These are phyloP conservation scores for Pleurotus ostreatus DNA, from an alignment of 768 basidiomycete genomes.

Conservation along the genomic window DNA sequence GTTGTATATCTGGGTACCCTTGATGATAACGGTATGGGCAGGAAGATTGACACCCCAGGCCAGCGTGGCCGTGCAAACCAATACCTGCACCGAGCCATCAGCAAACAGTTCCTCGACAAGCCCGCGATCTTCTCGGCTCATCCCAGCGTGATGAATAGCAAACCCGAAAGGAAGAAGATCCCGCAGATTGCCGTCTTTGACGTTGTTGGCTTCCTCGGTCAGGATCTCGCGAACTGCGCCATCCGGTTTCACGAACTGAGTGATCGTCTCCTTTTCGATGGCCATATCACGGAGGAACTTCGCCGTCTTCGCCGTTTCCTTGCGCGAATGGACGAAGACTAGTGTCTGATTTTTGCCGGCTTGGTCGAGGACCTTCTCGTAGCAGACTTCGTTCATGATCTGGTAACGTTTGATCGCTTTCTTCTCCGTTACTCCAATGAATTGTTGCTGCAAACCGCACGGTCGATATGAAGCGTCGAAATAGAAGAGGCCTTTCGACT, in stretches of 20 bases:
- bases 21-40: slow-evolving; percentile 97
- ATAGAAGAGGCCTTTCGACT: slow-evolving; percentile 90
- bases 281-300: slow-evolving; percentile 93
- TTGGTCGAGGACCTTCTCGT: slow-evolving; percentile 97
- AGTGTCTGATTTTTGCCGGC: slow-evolving; percentile 84
- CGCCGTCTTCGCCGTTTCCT: slow-evolving; percentile 97
- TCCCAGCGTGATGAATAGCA: slow-evolving; percentile 96
- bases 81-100: slow-evolving; percentile 87
- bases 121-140: slow-evolving; percentile 86
- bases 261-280: slow-evolving; percentile 94
- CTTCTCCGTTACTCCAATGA: slow-evolving; percentile 97
- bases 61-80: slow-evolving; percentile 96
- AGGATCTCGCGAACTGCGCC: slow-evolving; percentile 89
- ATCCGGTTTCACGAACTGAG: slow-evolving; percentile 92
- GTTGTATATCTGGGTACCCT: slow-evolving; percentile 99
- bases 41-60: slow-evolving; percentile 99
- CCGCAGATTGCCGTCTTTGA: slow-evolving; percentile 77
- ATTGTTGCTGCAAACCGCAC: slow-evolving; percentile 93
- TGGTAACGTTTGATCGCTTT: slow-evolving; percentile 99
- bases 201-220: slow-evolving; percentile 75
- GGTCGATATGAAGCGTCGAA: slow-evolving; percentile 94
- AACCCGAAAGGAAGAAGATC: slow-evolving; percentile 96
- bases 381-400: slow-evolving; percentile 98
- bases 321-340: slow-evolving; percentile 97
- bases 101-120: slow-evolving; percentile 93